Evolutionary conservation across 495 filamentous ascomycete genomes (phyloP), one percentile per base, ranked within the genome.

Genomic region (Tuber indicum): DNA sequence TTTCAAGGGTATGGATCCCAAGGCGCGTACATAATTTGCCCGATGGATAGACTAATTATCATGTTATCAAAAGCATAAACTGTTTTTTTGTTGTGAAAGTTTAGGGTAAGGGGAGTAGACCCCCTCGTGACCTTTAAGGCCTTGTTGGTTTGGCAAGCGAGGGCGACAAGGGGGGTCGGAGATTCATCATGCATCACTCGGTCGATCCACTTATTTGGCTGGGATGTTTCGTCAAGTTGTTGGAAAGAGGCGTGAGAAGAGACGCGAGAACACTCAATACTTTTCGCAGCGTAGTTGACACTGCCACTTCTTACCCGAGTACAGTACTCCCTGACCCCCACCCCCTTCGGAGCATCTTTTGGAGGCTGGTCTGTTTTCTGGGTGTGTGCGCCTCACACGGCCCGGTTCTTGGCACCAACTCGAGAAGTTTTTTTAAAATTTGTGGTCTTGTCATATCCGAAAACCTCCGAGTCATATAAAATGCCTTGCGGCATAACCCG

Each of bases 171-270:
- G 58, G 16, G 58, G 26, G 52, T 58, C 8, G 2, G 14, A 12
- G 12, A n/a, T 52, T 52, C 58, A 66, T 66, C 58, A 36, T 36
- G 26, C 58, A 66, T 66, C 58, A 66, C 58, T 66, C 58, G 58
- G 26, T 66, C 12, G 19, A 66, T 36, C 58, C 1, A 66, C 14
- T 36, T 36, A 8, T 2, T 26, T 36, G 4, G 26, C 58, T 3
- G 26, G 58, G 26, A 36, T 12, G 58, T 36, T 66, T 36, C 26
- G 12, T 19, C 26, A 7, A 32, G 26, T 32, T 32, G 52, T 4
- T 62, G n/a, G 26, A 62, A 62, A n/a, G 26, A 14, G 14, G 19
- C 7, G 58, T 66, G 58, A 6, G 58, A 36, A 36, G 52, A 62
- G 12, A 66, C 17, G 58, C 58, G 12, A 26, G 32, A 36, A 19